These are phyloP conservation scores for Colletotrichum limetticola DNA, from an alignment of 2,329 filamentous ascomycete species.

Conservation along the genomic window DNA sequence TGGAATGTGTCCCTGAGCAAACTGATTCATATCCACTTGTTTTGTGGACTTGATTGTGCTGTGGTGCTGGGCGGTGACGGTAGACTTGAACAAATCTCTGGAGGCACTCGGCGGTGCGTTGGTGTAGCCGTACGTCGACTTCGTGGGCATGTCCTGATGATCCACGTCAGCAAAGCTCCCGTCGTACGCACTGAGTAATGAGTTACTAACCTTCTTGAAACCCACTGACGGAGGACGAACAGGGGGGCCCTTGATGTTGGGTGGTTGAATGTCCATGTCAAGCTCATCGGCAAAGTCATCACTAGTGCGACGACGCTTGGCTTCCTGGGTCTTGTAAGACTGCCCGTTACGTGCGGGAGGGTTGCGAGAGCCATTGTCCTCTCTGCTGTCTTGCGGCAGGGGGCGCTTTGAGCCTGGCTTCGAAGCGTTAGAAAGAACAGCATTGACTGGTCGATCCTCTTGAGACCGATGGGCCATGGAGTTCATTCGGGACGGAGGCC, in stretches of 20 bases:
- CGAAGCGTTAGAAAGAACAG: conserved; percentile 69
- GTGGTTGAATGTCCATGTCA: conserved; percentile 67
- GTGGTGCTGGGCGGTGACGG: conserved; percentile 74
- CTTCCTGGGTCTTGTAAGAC: conserved; percentile 75
- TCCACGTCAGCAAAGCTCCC: conserved; percentile 3
- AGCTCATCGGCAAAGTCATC: conserved; percentile 75
- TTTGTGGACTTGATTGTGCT: conserved; percentile 72
- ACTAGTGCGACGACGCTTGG: conserved; percentile 83
- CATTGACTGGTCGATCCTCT: conserved; percentile 74
- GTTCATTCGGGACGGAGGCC: conserved; percentile 69
- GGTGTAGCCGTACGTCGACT: conserved; percentile 72
- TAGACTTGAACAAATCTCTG: conserved; percentile 72
- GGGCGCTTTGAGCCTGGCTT: conserved; percentile 82
- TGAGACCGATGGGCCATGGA: conserved; percentile 61
- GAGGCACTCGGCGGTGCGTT: conserved; percentile 65
- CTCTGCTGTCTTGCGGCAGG: conserved; percentile 72
- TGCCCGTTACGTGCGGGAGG: conserved; percentile 61
- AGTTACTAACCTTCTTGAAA: conserved; percentile 71
- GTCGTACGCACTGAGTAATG: not conserved
- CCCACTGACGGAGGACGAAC: conserved; percentile 79
- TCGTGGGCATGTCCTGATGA: conserved; percentile 67
- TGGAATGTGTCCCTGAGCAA: conserved; percentile 88
- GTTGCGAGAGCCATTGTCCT: conserved; percentile 63
- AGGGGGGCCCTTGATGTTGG: conserved; percentile 80
- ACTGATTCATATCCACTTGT: conserved; percentile 86